Percentiles rank a stretch among this genome's conserved stretches.
phyloP scores from a whole-genome alignment of 495 filamentous ascomycete genomes.

The Penicillium parvum region DNA sequence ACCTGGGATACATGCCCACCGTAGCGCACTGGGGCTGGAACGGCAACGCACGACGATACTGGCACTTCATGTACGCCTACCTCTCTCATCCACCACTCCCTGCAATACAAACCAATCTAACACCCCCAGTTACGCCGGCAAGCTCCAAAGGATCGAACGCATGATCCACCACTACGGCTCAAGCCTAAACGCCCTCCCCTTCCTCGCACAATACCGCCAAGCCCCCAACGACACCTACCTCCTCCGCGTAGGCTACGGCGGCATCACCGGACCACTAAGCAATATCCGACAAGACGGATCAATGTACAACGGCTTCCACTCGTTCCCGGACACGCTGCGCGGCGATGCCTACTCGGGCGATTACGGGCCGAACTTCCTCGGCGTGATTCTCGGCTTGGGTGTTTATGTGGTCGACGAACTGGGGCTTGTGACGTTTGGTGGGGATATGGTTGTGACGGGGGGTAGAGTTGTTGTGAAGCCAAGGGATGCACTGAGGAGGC shows the following conservation, averaged over 20 bases:
- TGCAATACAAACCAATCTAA: not conserved
- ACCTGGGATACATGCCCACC: slow-evolving; percentile 48
- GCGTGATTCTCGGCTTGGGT: slow-evolving; percentile 38
- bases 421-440: slow-evolving; percentile 42
- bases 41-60: slow-evolving; percentile 50
- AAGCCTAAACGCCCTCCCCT: slow-evolving; percentile 46
- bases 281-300: slow-evolving; percentile 49
- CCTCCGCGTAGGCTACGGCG: slow-evolving; percentile 47
- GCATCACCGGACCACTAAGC: slow-evolving; percentile 43
- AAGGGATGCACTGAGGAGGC: slow-evolving; percentile 35
- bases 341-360: slow-evolving; percentile 52
- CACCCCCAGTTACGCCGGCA: slow-evolving; percentile 38
- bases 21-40: slow-evolving; percentile 53
- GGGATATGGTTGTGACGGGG: slow-evolving; percentile 19
- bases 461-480: slow-evolving; percentile 27
- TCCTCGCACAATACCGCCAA: slow-evolving; percentile 42
- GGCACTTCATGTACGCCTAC: slow-evolving; percentile 43
- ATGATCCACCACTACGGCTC: slow-evolving; percentile 57
- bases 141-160: slow-evolving; percentile 46
- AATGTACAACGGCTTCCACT: slow-evolving; percentile 47
- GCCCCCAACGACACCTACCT: slow-evolving; percentile 31
- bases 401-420: slow-evolving; percentile 41
- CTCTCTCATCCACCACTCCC: not conserved
- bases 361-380: slow-evolving; percentile 48
- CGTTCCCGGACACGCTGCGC: slow-evolving; percentile 45